Conservation (phyloP, 2,329 filamentous ascomycete genomes). For the Setomelanomma holmii region DNA sequence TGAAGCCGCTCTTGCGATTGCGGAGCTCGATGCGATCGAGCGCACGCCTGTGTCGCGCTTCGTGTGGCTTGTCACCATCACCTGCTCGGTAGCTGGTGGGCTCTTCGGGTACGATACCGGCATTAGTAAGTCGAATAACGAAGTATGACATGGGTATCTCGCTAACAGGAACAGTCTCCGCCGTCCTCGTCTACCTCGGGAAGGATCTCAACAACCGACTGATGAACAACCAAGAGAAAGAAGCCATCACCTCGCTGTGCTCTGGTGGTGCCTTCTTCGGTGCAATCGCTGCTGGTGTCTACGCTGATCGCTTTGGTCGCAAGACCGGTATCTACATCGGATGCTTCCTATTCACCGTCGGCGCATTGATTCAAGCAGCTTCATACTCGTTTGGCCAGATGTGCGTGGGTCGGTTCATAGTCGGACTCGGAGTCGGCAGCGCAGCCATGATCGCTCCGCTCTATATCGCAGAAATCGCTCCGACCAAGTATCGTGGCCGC, state of each 20-base stretch:
- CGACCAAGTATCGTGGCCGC: background rate
- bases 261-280: background rate
- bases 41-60: no score
- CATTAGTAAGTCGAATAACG: no score
- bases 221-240: background rate
- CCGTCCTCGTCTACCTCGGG: background rate
- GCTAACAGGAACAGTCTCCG: background rate
- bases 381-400: background rate
- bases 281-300: background rate
- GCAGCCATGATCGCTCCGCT: background rate
- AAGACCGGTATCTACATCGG: background rate
- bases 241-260: background rate
- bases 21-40: no score
- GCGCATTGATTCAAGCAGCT: background rate
- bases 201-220: background rate
- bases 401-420: background rate
- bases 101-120: background rate
- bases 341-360: background rate
- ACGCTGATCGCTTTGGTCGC: background rate
- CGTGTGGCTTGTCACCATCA: no score
- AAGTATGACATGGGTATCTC: no score
- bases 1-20: no score
- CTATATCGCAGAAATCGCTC: background rate
- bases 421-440: background rate
- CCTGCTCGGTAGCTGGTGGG: no score